Conservation (phyloP, 371 early-diverging fungal species). For the Sanchytrium tribonematis region DNA sequence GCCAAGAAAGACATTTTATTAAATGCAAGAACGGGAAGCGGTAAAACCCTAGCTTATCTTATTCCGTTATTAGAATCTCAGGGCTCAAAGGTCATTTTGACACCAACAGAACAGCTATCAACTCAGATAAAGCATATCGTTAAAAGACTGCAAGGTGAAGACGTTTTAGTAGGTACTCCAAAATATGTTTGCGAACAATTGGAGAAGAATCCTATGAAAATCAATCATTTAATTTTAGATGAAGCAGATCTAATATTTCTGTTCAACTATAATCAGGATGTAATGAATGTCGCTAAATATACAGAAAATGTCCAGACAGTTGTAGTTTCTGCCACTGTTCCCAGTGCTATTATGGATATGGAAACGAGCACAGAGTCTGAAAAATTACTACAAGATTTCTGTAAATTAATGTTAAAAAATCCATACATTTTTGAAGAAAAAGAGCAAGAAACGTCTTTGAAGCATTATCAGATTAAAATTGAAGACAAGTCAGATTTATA, state of each 20-base stretch:
- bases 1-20: conserved; percentile 60
- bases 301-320: background rate
- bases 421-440: background rate
- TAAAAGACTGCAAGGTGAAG: background rate
- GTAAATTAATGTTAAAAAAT: background rate
- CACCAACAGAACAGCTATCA: background rate
- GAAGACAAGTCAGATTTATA: background rate
- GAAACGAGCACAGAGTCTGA: background rate
- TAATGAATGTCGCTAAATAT: background rate
- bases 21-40: conserved; percentile 94
- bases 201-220: background rate
- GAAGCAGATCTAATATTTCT: background rate
- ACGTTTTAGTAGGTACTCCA: background rate
- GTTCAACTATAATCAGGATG: background rate
- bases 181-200: background rate
- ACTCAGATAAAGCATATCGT: background rate
- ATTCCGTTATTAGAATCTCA: conserved; percentile 31
- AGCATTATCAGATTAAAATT: background rate
- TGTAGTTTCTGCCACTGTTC: background rate
- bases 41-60: conserved; percentile 92
- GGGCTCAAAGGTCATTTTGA: background rate
- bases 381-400: background rate
- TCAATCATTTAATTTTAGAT: background rate
- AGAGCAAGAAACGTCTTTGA: background rate
- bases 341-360: background rate